A percentile compares a stretch with the other conserved stretches of the same genome.
These are phyloP conservation scores for Arthrobotrys sinensis DNA, from an alignment of 2,329 filamentous ascomycete species.

Conservation along the genomic window DNA sequence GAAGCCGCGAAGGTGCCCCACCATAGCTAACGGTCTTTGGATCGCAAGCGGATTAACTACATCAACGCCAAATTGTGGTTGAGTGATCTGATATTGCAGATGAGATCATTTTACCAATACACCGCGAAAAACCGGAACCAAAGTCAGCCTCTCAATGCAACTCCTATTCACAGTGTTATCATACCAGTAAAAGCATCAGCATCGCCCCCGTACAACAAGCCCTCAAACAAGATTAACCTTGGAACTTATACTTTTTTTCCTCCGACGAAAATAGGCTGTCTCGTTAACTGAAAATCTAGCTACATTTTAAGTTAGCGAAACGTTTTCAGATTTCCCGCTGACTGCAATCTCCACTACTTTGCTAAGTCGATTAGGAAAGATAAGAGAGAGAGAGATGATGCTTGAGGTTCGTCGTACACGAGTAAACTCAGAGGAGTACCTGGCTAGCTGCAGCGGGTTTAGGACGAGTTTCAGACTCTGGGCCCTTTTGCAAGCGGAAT, in stretches of 20 bases:
- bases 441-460: conserved; percentile 8
- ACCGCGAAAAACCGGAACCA: too few species aligned
- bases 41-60: too few species aligned
- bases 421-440: too few species aligned
- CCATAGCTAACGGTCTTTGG: too few species aligned
- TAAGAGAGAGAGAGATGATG: neutral
- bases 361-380: neutral
- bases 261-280: neutral
- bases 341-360: conserved; percentile 11
- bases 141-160: too few species aligned
- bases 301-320: neutral
- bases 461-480: conserved; percentile 20
- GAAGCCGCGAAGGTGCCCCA: too few species aligned
- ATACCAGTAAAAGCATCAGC: too few species aligned
- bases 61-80: too few species aligned
- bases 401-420: conserved; percentile 1
- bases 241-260: neutral
- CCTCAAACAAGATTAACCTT: neutral
- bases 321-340: conserved; percentile 1
- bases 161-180: too few species aligned
- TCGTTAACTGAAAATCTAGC: neutral
- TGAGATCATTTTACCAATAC: too few species aligned
- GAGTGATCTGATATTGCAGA: too few species aligned
- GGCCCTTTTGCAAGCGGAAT: conserved; percentile 27
- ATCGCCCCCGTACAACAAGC: too few species aligned